phyloP scores from a whole-genome alignment of 2,329 filamentous ascomycete species.

The Reticulascus tulasneorum region DNA sequence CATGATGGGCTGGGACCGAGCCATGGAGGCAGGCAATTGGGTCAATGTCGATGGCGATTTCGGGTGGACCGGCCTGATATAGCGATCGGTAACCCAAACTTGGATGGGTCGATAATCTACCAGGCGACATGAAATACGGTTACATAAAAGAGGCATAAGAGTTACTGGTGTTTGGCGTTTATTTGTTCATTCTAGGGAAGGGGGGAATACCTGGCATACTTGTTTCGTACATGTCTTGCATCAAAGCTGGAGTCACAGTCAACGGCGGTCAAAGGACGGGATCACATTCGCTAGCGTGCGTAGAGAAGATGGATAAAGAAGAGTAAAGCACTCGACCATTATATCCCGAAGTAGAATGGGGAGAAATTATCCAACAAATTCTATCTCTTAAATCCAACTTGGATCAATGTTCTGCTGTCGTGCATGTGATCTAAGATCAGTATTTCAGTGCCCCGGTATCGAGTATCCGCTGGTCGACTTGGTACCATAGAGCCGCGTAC shows the following conservation, averaged over 20 bases:
- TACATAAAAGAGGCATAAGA: not conserved
- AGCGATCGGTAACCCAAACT: conserved; percentile 20
- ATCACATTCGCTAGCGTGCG: no score
- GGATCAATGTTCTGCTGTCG: no score
- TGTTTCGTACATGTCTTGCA: not conserved
- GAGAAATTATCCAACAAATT: no score
- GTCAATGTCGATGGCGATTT: conserved; percentile 73
- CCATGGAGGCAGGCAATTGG: conserved; percentile 60
- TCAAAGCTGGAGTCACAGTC: not conserved
- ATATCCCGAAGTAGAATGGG: no score
- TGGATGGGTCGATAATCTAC: no score
- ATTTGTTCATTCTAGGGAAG: not conserved
- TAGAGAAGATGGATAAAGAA: no score
- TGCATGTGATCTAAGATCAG: no score
- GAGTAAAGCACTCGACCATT: no score
- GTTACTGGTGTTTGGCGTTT: not conserved
- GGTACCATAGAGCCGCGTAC: no score
- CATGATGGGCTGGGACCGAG: conserved; percentile 80
- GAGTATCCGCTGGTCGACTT: no score
- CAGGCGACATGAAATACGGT: not conserved
- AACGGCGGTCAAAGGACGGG: not conserved
- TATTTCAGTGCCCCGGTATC: no score
- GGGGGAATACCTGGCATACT: not conserved
- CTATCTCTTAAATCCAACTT: no score
- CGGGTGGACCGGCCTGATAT: conserved; percentile 52